Conservation (phyloP, 2,329 filamentous ascomycete species). For the Phialocephala subalpina region DNA sequence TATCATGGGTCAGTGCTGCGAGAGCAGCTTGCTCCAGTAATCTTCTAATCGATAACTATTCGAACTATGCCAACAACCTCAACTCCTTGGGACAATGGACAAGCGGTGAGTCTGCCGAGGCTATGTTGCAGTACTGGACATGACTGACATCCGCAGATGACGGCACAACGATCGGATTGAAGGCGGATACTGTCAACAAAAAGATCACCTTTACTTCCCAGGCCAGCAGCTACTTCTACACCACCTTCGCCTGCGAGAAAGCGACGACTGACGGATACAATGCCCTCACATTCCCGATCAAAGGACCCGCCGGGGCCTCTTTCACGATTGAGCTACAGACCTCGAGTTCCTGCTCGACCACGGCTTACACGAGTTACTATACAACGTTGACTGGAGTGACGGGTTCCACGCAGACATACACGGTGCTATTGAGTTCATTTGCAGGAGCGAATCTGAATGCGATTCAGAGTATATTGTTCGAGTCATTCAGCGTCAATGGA, state of each 20-base stretch:
- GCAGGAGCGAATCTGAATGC: constrained; percentile 58
- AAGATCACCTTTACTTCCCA: constrained; percentile 60
- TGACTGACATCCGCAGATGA: constrained; percentile 51
- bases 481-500: constrained; percentile 46
- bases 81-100: constrained; percentile 48
- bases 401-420: constrained; percentile 57
- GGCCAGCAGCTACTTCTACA: constrained; percentile 60
- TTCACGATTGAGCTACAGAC: constrained; percentile 57
- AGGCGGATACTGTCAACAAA: constrained; percentile 47
- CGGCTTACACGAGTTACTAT: constrained; percentile 52
- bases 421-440: constrained; percentile 58
- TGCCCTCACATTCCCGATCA: constrained; percentile 55
- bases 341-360: constrained; percentile 51
- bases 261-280: constrained; percentile 55
- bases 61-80: constrained; percentile 42
- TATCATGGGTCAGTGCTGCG: constrained; percentile 23
- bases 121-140: background rate
- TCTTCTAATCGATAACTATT: constrained; percentile 43
- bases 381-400: constrained; percentile 55
- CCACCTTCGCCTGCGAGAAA: constrained; percentile 57
- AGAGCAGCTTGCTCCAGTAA: constrained; percentile 39
- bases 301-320: constrained; percentile 52
- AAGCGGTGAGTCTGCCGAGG: constrained; percentile 42
- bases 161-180: constrained; percentile 54
- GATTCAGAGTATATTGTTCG: constrained; percentile 54